Percentiles rank a stretch among this genome's conserved stretches.
Conservation (phyloP, 2,329 filamentous ascomycete genomes). For the Paraphoma sp. region DNA sequence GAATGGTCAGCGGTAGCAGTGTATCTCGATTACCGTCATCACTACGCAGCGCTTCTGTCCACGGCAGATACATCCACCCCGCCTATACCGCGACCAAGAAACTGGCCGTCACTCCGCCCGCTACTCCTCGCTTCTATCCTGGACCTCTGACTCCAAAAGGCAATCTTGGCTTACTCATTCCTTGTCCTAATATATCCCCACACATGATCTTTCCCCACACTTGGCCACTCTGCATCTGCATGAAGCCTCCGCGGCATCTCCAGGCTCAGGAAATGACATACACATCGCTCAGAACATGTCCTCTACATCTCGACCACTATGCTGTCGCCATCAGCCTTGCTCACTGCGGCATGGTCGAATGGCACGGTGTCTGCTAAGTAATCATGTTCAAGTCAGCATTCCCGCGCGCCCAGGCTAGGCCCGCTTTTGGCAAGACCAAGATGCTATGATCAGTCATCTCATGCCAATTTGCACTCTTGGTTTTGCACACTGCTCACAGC, state of each 20-base stretch:
- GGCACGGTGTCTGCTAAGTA: not conserved
- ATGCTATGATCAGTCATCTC: too few relatives aligned
- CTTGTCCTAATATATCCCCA: not conserved
- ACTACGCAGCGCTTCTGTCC: not conserved
- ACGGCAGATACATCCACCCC: not conserved
- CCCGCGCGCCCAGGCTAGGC: too few relatives aligned
- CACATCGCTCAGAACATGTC: too few relatives aligned
- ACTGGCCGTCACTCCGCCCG: not conserved
- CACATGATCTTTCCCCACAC: not conserved
- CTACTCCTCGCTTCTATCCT: not conserved
- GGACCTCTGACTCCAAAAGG: not conserved
- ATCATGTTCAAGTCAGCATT: not conserved
- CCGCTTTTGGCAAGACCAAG: too few relatives aligned
- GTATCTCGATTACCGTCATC: not conserved
- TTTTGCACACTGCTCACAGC: too few relatives aligned
- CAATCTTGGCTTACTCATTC: not conserved
- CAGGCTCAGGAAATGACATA: not conserved
- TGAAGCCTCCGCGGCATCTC: not conserved
- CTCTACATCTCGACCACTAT: too few relatives aligned
- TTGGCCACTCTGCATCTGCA: not conserved
- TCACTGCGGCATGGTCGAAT: too few relatives aligned
- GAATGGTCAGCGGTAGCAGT: not conserved
- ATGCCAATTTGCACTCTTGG: too few relatives aligned
- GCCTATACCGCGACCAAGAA: not conserved
- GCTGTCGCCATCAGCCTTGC: not conserved